phyloP scores from a whole-genome alignment of 2,329 filamentous ascomycete species.

The Fusarium duplospermum region DNA sequence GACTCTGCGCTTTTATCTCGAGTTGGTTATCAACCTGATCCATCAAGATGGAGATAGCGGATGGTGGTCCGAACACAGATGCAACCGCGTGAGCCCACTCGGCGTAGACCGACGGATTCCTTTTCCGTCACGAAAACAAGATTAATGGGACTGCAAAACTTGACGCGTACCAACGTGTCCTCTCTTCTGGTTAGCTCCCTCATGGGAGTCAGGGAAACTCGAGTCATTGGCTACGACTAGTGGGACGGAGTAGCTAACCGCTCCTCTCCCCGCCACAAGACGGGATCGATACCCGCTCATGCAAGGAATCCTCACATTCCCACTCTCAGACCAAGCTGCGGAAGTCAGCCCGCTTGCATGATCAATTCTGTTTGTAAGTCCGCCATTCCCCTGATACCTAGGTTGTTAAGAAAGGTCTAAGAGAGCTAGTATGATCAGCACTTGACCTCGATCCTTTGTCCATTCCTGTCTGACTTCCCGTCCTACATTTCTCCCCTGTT shows the following conservation, averaged over 20 bases:
- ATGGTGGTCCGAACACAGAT: not conserved
- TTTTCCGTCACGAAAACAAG: not conserved
- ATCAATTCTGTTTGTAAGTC: not conserved
- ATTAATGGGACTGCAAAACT: not conserved
- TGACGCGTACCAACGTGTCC: not conserved
- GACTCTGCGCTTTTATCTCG: not conserved
- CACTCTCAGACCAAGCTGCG: not conserved
- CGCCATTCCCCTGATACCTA: not conserved
- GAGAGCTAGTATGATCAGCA: not conserved
- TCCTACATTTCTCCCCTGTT: accelerated
- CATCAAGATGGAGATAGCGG: not conserved
- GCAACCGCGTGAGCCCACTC: not conserved
- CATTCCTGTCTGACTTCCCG: not conserved
- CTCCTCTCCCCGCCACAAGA: not conserved
- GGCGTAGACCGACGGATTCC: not conserved
- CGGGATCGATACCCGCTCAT: not conserved
- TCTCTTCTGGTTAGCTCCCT: not conserved
- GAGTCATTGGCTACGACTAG: not conserved
- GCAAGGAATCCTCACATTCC: not conserved
- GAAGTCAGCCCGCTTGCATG: not conserved
- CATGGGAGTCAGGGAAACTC: not conserved
- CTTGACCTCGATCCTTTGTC: not conserved
- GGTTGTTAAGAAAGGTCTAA: not conserved
- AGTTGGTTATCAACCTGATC: not conserved
- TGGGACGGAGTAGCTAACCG: not conserved